These are phyloP conservation scores for Jatropha curcas DNA, from an alignment of 345 rosid species.

Conservation along the genomic window DNA sequence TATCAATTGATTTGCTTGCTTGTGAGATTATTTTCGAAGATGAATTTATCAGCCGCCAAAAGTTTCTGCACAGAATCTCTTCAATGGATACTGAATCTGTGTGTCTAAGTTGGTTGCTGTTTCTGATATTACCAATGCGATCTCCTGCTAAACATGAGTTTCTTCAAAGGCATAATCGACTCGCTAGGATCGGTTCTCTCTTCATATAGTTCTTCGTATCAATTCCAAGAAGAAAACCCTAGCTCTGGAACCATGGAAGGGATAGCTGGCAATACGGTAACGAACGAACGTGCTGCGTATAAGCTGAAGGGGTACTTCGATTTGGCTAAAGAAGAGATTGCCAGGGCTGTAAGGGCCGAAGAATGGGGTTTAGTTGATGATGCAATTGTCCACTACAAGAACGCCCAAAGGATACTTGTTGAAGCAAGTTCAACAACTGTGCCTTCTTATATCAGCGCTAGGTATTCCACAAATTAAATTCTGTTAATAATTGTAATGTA, in stretches of 20 bases:
- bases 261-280: constrained; percentile 37
- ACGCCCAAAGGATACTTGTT: constrained; percentile 66
- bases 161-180: constrained; percentile 56
- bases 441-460: constrained; percentile 68
- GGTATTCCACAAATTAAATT: constrained; percentile 32
- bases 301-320: constrained; percentile 90
- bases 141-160: constrained; percentile 50
- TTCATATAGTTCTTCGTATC: constrained; percentile 25
- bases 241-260: constrained; percentile 49
- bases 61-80: not conserved
- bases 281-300: constrained; percentile 82
- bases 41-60: too few species aligned
- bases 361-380: constrained; percentile 89
- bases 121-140: not conserved
- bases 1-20: too few species aligned
- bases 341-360: constrained; percentile 81
- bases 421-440: constrained; percentile 69
- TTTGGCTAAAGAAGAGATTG: constrained; percentile 81
- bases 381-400: constrained; percentile 70
- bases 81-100: not conserved
- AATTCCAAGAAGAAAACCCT: constrained; percentile 32
- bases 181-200: constrained; percentile 60
- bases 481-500: too few species aligned
- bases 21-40: too few species aligned
- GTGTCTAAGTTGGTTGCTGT: not conserved